phyloP scores from a whole-genome alignment of 805 yeast species.

The Kuraishia piskuri region DNA sequence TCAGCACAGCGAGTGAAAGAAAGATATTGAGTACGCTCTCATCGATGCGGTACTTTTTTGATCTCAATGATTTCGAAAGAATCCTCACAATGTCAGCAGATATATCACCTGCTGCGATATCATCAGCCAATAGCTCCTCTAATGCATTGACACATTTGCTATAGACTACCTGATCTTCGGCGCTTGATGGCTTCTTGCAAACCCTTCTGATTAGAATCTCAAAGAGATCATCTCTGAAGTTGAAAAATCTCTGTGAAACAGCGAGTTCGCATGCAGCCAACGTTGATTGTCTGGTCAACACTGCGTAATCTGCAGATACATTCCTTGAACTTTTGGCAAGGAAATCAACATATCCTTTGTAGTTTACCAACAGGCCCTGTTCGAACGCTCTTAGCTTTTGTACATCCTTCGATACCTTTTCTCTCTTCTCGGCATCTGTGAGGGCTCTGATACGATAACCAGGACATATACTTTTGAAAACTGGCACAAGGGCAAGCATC shows the following conservation, averaged over 20 bases:
- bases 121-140: constrained; percentile 67
- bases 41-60: constrained; percentile 72
- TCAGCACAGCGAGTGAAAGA: constrained; percentile 55
- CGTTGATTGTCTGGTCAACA: constrained; percentile 49
- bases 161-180: constrained; percentile 39
- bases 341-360: constrained; percentile 55
- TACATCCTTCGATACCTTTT: constrained; percentile 78
- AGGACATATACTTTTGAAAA: constrained; percentile 80
- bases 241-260: constrained; percentile 65
- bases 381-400: constrained; percentile 73
- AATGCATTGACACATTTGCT: constrained; percentile 53
- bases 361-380: constrained; percentile 63
- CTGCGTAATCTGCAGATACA: constrained; percentile 14
- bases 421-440: constrained; percentile 71
- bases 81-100: constrained; percentile 66
- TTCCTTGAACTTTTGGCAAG: constrained; percentile 31
- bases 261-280: constrained; percentile 76
- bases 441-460: constrained; percentile 80
- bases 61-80: constrained; percentile 60
- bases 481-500: constrained; percentile 71
- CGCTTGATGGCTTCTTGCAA: constrained; percentile 47
- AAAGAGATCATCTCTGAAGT: constrained; percentile 69
- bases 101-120: constrained; percentile 69
- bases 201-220: constrained; percentile 59
- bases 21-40: constrained; percentile 73